phyloP scores from a whole-genome alignment of 108 stramenopile species.

The Licmophora abbreviata region DNA sequence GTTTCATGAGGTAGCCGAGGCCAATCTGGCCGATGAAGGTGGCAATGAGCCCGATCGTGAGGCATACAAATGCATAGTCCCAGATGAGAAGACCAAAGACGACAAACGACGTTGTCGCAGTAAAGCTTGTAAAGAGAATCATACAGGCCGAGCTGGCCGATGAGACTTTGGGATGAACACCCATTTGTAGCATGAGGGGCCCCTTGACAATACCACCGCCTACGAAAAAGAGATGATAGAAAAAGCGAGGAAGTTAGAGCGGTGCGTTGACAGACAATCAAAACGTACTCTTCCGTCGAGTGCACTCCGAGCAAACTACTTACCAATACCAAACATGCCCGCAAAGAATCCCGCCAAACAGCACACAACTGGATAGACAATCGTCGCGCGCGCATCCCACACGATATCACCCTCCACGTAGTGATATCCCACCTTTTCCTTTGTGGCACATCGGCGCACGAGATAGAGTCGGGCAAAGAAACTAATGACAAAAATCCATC shows the following conservation, averaged over 20 bases:
- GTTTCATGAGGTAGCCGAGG: slow-evolving; percentile 47
- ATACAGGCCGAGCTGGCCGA: slow-evolving; percentile 63
- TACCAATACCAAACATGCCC: slow-evolving; percentile 78
- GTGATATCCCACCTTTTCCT: slow-evolving; percentile 56
- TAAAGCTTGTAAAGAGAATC: slow-evolving; percentile 80
- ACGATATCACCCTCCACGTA: slow-evolving; percentile 86
- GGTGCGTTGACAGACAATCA: background rate
- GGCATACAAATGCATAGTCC: slow-evolving; percentile 57
- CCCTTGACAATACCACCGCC: slow-evolving; percentile 87
- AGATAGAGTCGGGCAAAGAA: slow-evolving; percentile 58
- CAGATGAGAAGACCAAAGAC: slow-evolving; percentile 53
- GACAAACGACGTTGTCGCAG: slow-evolving; percentile 64
- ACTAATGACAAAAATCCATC: slow-evolving; percentile 69
- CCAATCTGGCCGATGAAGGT: slow-evolving; percentile 60
- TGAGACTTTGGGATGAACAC: slow-evolving; percentile 76
- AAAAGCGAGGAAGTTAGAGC: background rate
- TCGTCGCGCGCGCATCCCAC: slow-evolving; percentile 65
- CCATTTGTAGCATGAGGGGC: slow-evolving; percentile 76
- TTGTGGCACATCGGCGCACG: slow-evolving; percentile 48
- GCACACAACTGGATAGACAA: slow-evolving; percentile 74
- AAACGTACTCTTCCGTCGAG: background rate
- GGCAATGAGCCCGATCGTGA: slow-evolving; percentile 52
- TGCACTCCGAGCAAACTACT: background rate
- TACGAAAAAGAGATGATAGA: background rate
- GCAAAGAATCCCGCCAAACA: slow-evolving; percentile 80